Percentiles rank a stretch among this genome's conserved stretches.
Evolutionary conservation across 305 asterid genomes (phyloP).

Genomic region (Fraxinus greggii): DNA sequence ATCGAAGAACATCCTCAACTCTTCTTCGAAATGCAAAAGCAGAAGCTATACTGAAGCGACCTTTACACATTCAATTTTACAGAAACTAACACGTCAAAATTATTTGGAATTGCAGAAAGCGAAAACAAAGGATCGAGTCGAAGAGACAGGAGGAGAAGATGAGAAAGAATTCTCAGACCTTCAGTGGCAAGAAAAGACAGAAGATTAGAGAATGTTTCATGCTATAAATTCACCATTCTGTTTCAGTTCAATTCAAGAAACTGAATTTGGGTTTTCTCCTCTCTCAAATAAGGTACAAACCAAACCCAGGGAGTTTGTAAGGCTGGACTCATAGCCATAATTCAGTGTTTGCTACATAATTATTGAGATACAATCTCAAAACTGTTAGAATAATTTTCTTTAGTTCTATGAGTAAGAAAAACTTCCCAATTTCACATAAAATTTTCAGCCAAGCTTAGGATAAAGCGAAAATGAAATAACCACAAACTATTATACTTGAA

Average conservation of each 20-base stretch:
- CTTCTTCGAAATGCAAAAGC: not conserved
- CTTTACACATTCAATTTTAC: not conserved
- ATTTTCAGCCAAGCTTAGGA: not conserved
- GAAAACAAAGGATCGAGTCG: conserved; percentile 18
- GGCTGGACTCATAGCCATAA: not conserved
- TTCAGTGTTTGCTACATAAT: not conserved
- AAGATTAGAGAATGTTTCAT: conserved; percentile 34
- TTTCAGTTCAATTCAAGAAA: not conserved
- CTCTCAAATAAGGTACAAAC: not conserved
- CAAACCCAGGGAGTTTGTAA: not conserved
- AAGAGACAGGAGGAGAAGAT: not conserved
- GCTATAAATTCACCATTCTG: conserved; percentile 15
- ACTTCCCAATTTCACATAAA: not conserved
- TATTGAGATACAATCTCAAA: not conserved
- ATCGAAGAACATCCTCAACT: too few species aligned
- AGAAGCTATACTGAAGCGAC: not conserved
- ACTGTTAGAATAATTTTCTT: not conserved
- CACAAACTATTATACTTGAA: not conserved
- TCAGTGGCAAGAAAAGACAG: conserved; percentile 18
- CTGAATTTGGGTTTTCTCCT: not conserved
- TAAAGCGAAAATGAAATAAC: not conserved
- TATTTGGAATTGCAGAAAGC: conserved; percentile 32
- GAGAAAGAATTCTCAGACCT: not conserved
- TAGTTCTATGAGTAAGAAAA: not conserved
- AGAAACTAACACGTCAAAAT: not conserved